phyloP scores from a whole-genome alignment of 768 basidiomycete species.

The Kwoniella bestiolae region DNA sequence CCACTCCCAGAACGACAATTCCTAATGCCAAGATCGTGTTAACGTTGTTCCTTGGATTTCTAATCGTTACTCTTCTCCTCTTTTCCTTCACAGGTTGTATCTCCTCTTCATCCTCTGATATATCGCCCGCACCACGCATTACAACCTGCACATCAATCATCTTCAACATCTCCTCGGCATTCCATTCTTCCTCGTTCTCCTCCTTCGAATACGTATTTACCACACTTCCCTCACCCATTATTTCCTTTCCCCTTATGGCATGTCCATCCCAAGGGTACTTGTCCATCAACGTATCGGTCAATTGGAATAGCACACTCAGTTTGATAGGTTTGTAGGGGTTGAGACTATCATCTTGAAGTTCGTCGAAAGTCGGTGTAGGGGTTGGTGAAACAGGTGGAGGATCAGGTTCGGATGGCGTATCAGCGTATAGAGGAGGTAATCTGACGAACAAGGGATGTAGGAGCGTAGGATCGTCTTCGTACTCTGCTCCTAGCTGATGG shows the following conservation, averaged over 20 bases:
- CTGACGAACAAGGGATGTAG: slow-evolving; percentile 57
- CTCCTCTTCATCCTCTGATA: slow-evolving; percentile 37
- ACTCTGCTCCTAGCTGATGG: slow-evolving; percentile 45
- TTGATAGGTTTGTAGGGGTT: slow-evolving; percentile 51
- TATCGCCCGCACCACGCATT: slow-evolving; percentile 22
- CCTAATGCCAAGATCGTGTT: slow-evolving; percentile 36
- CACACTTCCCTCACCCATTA: slow-evolving; percentile 52
- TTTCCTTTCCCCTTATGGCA: slow-evolving; percentile 44
- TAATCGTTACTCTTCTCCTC: slow-evolving; percentile 14
- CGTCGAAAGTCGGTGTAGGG: background rate
- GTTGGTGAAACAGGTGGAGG: background rate
- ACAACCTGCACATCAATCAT: slow-evolving; percentile 38
- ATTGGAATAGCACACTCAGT: slow-evolving; percentile 50
- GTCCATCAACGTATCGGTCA: slow-evolving; percentile 44
- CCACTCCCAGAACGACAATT: slow-evolving; percentile 36
- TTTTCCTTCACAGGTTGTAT: background rate
- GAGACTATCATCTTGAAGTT: slow-evolving; percentile 24
- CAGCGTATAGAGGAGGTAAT: slow-evolving; percentile 53
- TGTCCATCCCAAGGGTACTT: slow-evolving; percentile 49
- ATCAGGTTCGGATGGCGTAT: slow-evolving; percentile 30
- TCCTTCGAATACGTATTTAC: slow-evolving; percentile 47
- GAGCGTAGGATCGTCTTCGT: slow-evolving; percentile 57
- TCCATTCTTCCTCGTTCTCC: slow-evolving; percentile 21
- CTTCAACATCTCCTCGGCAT: slow-evolving; percentile 11
- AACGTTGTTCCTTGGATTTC: slow-evolving; percentile 24